Conservation (phyloP, 208 protist species). For the Trypanosoma cruzi region DNA sequence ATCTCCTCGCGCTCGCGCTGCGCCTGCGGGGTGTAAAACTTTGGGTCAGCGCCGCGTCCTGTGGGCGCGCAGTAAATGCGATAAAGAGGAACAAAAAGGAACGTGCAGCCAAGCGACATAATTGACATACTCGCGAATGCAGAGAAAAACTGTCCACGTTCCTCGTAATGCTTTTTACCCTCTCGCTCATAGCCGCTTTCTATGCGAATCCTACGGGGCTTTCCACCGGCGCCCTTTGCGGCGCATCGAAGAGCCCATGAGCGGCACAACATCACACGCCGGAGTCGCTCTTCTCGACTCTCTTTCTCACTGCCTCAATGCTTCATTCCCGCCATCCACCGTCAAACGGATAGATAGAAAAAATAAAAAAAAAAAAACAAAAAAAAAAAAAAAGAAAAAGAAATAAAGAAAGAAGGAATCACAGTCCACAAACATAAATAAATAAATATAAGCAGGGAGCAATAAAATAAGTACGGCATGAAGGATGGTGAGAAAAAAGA, state of each 20-base stretch:
- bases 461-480: too few relatives aligned
- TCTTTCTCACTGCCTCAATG: neutral
- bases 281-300: neutral
- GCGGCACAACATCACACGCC: constrained; percentile 41
- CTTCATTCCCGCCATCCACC: too few relatives aligned
- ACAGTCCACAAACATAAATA: neutral
- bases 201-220: constrained; percentile 54
- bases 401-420: neutral
- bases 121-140: constrained; percentile 78
- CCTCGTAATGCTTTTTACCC: constrained; percentile 64
- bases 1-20: constrained; percentile 64
- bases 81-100: constrained; percentile 90
- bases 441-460: too few relatives aligned
- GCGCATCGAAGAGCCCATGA: constrained; percentile 36
- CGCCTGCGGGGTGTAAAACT: constrained; percentile 83
- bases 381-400: too few relatives aligned
- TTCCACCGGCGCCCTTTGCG: constrained; percentile 10
- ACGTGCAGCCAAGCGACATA: constrained; percentile 83
- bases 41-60: constrained; percentile 77
- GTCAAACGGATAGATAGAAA: neutral
- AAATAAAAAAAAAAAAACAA: neutral
- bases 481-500: neutral
- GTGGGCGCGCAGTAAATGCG: constrained; percentile 89
- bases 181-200: constrained; percentile 61
- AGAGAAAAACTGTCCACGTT: constrained; percentile 86